A percentile compares a stretch with the other conserved stretches of the same genome.
Conservation (phyloP, 2,329 filamentous ascomycete species). For the Curvularia eragrostidis region DNA sequence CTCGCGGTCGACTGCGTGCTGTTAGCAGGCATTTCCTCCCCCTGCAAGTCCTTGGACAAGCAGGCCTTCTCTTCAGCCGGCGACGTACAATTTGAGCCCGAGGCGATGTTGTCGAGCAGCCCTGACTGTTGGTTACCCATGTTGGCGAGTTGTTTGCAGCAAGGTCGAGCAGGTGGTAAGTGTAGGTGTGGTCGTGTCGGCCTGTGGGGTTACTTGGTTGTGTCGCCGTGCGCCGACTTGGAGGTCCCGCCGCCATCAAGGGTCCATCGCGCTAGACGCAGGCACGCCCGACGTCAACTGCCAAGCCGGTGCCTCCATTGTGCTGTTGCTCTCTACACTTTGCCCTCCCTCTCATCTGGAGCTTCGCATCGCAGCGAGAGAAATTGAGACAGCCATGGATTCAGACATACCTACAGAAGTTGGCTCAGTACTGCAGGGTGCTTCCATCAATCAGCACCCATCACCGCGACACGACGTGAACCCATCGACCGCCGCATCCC, state of each 20-base stretch:
- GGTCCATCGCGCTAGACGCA: conserved; percentile 24
- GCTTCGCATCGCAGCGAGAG: conserved; percentile 2
- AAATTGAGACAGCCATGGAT: conserved; percentile 54
- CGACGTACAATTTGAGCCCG: conserved; percentile 88
- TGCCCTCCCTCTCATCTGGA: neutral
- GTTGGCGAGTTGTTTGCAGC: conserved; percentile 33
- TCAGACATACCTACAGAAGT: conserved; percentile 69
- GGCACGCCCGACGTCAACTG: conserved; percentile 32
- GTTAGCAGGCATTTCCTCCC: conserved; percentile 36
- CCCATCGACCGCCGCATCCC: conserved; percentile 75
- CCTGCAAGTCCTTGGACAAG: conserved; percentile 27
- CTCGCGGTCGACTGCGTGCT: conserved; percentile 81
- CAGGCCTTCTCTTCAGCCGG: conserved; percentile 14
- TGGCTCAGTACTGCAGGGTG: conserved; percentile 80
- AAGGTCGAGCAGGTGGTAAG: conserved; percentile 20
- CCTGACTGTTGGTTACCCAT: conserved; percentile 66
- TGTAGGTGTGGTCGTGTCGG: conserved; percentile 23
- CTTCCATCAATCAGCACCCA: conserved; percentile 75
- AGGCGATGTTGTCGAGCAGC: conserved; percentile 94
- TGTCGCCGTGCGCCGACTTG: conserved; percentile 17
- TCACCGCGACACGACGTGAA: conserved; percentile 78
- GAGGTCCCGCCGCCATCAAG: conserved; percentile 27
- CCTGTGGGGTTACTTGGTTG: conserved; percentile 26
- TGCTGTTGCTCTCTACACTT: conserved; percentile 14
- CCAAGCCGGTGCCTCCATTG: conserved; percentile 32